Evolutionary conservation across 768 basidiomycete genomes (phyloP), one percentile per base, ranked within the genome.

Genomic region (Xerocomellus amylosporus): DNA sequence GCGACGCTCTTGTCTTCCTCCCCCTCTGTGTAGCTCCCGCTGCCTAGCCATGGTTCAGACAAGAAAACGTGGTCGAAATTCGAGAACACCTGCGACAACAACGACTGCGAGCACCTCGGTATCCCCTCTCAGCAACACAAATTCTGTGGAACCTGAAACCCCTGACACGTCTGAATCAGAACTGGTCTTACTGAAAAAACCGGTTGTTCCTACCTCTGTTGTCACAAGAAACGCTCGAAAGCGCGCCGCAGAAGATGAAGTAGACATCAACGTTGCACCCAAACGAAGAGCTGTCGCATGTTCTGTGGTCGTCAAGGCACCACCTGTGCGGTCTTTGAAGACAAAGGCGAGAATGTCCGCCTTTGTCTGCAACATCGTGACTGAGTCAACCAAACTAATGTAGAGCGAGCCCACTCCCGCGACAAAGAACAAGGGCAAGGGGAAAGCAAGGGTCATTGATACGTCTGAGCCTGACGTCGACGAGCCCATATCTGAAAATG

Each of bases 91-190:
- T 8, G 56, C 64, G 43, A 68, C 67, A 5, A 55, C 70, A 26
- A 53, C 71, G 10, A 55, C 71, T 5, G 70, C 77, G 8, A 73
- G 77, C 14, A 73, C 77, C 13, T 71, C 74, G 38, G 73, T 71
- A 30, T 81, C 85, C 13, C 81, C 84, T 37, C 58, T 79, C 59
- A 84, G 80, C 59, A 71, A 74, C 31, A 67, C 70, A 48, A 69
- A 71, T 22, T 82, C 83, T 31, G 71, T 73, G 39, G 71, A 76
- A 63, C 65, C 68, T 30, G 77, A 77, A 61, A 83, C 83, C 47
- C 83, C 85, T 61, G 71, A 71, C 39, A 84, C 82, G 30, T 85
- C 84, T 24, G 72, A 72, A 36, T 61, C 66, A 38, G 70, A 68
- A 30, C 42, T 57, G 28, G 53, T n/a, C 24, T 10, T 17, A 5